Evolutionary conservation across 2,329 filamentous ascomycete species (phyloP).

Genomic region (Sporothrix mexicana): DNA sequence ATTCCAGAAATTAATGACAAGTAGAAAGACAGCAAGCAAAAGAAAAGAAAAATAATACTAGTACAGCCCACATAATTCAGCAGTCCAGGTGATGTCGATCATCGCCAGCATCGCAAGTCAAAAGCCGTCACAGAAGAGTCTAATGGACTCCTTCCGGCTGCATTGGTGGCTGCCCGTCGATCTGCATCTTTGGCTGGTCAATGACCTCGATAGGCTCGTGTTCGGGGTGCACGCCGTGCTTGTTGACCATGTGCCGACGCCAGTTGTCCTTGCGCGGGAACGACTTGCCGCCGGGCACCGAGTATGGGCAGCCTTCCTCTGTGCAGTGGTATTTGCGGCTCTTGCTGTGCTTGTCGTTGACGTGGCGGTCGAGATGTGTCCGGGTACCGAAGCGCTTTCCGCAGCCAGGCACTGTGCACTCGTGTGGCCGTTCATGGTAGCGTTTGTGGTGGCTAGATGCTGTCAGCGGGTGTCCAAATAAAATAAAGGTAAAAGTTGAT

Average conservation of each 20-base stretch:
- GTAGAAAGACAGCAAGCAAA: too few relatives aligned
- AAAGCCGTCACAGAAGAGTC: too few relatives aligned
- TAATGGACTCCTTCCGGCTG: not conserved
- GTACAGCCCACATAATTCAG: too few relatives aligned
- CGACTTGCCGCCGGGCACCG: conserved; percentile 61
- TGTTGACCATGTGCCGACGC: conserved; percentile 67
- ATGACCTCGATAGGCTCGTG: conserved; percentile 54
- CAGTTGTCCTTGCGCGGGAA: conserved; percentile 69
- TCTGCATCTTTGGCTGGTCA: conserved; percentile 44
- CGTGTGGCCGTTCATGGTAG: conserved; percentile 63
- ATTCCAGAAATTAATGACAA: too few relatives aligned
- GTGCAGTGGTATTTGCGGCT: conserved; percentile 65
- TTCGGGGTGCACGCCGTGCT: conserved; percentile 51
- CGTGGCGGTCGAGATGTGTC: conserved; percentile 65
- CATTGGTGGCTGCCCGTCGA: not conserved
- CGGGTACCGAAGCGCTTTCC: conserved; percentile 65
- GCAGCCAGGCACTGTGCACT: conserved; percentile 53
- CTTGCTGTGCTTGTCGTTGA: conserved; percentile 67
- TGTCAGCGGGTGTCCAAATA: not conserved
- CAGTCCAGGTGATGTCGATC: too few relatives aligned
- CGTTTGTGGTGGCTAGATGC: conserved; percentile 60
- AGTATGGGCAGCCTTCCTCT: conserved; percentile 60
- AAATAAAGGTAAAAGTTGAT: not conserved
- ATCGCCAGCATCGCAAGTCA: too few relatives aligned
- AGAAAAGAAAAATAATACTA: too few relatives aligned